A percentile compares a stretch with the other conserved stretches of the same genome.
Evolutionary conservation across 1,139 yeast genomes (phyloP).

Genomic region (Yarrowia galli): DNA sequence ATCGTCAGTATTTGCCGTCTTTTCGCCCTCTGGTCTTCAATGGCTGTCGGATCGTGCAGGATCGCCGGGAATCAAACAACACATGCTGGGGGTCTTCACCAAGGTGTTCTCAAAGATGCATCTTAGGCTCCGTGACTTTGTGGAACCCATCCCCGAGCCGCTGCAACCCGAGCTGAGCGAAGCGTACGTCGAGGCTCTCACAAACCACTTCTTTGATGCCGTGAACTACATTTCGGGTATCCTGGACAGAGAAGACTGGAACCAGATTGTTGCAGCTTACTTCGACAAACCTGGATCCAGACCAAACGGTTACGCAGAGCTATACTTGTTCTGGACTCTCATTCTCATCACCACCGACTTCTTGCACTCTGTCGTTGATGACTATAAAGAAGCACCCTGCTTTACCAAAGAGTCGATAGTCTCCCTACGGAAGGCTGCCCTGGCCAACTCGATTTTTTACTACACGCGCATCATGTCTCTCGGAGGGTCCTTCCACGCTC

Average conservation of each 20-base stretch:
- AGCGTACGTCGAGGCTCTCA: background rate
- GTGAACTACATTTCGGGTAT: slow-evolving; percentile 25
- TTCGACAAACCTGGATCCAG: slow-evolving; percentile 9
- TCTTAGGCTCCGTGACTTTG: slow-evolving; percentile 8
- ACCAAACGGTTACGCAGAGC: slow-evolving; percentile 29
- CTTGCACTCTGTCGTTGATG: slow-evolving; percentile 7
- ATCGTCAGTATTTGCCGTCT: slow-evolving; percentile 52
- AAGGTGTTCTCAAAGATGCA: slow-evolving; percentile 32
- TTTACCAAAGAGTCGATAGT: background rate
- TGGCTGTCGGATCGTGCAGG: slow-evolving; percentile 49
- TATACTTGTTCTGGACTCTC: slow-evolving; percentile 28
- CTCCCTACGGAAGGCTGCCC: slow-evolving; percentile 33
- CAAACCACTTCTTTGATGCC: slow-evolving; percentile 14
- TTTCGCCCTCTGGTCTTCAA: slow-evolving; percentile 53
- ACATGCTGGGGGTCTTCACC: slow-evolving; percentile 39
- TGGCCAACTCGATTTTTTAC: slow-evolving; percentile 44
- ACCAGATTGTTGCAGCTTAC: slow-evolving; percentile 9
- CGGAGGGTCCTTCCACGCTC: slow-evolving; percentile 43
- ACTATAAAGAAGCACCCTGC: background rate
- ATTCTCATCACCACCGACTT: slow-evolving; percentile 26
- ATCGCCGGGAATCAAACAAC: slow-evolving; percentile 39
- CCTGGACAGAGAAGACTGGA: slow-evolving; percentile 31
- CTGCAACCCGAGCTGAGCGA: background rate
- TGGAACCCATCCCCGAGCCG: slow-evolving; percentile 30
- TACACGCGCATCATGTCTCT: slow-evolving; percentile 41